phyloP scores from a whole-genome alignment of 345 rosid genomes.

The Atalantia buxifolia region DNA sequence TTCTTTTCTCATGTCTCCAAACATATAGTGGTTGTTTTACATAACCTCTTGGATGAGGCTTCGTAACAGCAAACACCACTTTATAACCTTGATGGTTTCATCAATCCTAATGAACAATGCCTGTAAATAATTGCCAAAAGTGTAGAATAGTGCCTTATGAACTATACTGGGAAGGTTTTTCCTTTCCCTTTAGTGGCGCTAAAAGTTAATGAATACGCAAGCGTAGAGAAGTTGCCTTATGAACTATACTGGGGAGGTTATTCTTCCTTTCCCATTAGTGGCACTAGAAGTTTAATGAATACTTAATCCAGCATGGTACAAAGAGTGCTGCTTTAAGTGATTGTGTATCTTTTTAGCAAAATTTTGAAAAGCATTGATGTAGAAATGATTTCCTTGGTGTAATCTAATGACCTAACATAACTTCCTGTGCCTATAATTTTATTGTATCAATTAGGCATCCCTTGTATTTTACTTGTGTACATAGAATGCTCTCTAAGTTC shows the following conservation, averaged over 20 bases:
- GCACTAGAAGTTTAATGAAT: background rate
- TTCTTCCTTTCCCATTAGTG: background rate
- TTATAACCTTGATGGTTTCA: background rate
- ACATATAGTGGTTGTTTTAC: background rate
- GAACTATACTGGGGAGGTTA: background rate
- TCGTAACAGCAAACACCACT: background rate
- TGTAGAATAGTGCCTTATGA: background rate
- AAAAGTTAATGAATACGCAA: background rate
- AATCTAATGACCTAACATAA: background rate
- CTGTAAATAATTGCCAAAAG: background rate
- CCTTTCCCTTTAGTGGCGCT: background rate
- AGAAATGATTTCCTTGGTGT: background rate
- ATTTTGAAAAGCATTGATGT: background rate
- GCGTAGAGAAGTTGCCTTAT: background rate
- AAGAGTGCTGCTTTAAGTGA: background rate
- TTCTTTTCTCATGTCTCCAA: background rate
- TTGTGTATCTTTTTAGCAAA: background rate
- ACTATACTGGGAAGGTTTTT: background rate
- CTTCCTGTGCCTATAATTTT: background rate
- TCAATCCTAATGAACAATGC: background rate
- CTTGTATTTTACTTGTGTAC: background rate
- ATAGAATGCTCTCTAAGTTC: background rate
- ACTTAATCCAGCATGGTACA: background rate
- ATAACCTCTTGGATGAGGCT: background rate
- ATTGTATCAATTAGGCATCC: background rate